Percentiles rank a stretch among this genome's conserved stretches.
Evolutionary conservation across 2,329 filamentous ascomycete genomes (phyloP).

Genomic region (Aspergillus sp.): DNA sequence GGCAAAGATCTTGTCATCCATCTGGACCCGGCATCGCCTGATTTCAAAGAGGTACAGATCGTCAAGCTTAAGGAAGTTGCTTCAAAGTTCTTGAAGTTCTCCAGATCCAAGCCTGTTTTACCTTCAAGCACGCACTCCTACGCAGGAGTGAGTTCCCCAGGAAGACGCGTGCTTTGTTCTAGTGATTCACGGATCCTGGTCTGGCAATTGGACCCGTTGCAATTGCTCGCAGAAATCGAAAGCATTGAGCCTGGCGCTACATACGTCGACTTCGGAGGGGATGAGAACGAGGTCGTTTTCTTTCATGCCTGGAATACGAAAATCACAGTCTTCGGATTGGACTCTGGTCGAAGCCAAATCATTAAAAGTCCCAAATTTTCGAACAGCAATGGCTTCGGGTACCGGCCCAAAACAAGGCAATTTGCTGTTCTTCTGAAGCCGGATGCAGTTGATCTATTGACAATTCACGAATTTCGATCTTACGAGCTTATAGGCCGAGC

Average conservation of each 20-base stretch:
- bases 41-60: conserved; percentile 34
- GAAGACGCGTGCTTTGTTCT: conserved; percentile 36
- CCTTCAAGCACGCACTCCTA: background rate
- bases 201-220: conserved; percentile 41
- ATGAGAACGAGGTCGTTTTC: conserved; percentile 40
- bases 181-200: conserved; percentile 39
- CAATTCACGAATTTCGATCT: conserved; percentile 39
- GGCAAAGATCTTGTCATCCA: conserved; percentile 39
- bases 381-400: conserved; percentile 39
- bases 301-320: conserved; percentile 46
- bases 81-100: conserved; percentile 37
- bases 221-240: conserved; percentile 44
- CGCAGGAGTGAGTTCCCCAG: conserved; percentile 20
- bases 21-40: conserved; percentile 30
- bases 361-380: conserved; percentile 46
- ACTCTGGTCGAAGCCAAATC: conserved; percentile 38
- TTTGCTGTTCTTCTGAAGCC: conserved; percentile 45
- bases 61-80: conserved; percentile 36
- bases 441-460: conserved; percentile 41
- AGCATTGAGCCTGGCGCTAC: conserved; percentile 39
- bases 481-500: conserved; percentile 39
- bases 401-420: conserved; percentile 43
- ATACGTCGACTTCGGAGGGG: conserved; percentile 42
- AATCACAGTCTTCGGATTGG: conserved; percentile 38
- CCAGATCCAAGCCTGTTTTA: conserved; percentile 12